Evolutionary conservation across 495 filamentous ascomycete species (phyloP).

Genomic region (Aspergillus bertholletiae): DNA sequence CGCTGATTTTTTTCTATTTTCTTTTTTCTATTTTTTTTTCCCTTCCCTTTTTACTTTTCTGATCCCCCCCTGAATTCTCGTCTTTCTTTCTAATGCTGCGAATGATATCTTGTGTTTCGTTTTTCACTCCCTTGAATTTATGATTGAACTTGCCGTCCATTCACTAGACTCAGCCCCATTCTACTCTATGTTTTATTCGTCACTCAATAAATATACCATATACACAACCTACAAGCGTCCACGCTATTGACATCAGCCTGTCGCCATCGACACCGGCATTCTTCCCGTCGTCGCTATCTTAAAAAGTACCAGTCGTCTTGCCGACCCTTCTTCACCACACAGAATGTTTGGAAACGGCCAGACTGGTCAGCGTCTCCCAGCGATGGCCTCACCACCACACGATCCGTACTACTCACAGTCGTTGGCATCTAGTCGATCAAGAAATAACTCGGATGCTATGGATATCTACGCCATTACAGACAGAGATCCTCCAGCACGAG

Average conservation of each 20-base stretch:
- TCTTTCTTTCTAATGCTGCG: not conserved
- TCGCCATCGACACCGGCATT: not conserved
- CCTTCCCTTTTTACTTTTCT: not conserved
- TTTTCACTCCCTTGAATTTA: not conserved
- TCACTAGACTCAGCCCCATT: not conserved
- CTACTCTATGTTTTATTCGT: slow-evolving; percentile 5
- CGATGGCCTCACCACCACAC: slow-evolving; percentile 16
- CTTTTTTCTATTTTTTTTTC: not conserved
- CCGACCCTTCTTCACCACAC: not conserved
- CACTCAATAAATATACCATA: slow-evolving; percentile 6
- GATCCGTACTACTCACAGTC: slow-evolving; percentile 30
- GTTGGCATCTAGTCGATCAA: slow-evolving; percentile 24
- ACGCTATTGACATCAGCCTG: slow-evolving; percentile 1
- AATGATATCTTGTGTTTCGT: slow-evolving; percentile 2
- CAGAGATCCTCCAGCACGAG: slow-evolving; percentile 27
- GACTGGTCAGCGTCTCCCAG: slow-evolving; percentile 12
- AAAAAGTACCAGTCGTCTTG: not conserved
- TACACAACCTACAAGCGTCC: not conserved
- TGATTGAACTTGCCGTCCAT: not conserved
- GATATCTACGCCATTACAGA: slow-evolving; percentile 40
- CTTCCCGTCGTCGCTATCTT: not conserved
- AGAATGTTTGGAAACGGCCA: slow-evolving; percentile 17
- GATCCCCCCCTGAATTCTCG: not conserved
- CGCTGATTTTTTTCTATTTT: not conserved
- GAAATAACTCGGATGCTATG: slow-evolving; percentile 43